phyloP scores from a whole-genome alignment of 257 asterid genomes.

The Cordia subcordata region DNA sequence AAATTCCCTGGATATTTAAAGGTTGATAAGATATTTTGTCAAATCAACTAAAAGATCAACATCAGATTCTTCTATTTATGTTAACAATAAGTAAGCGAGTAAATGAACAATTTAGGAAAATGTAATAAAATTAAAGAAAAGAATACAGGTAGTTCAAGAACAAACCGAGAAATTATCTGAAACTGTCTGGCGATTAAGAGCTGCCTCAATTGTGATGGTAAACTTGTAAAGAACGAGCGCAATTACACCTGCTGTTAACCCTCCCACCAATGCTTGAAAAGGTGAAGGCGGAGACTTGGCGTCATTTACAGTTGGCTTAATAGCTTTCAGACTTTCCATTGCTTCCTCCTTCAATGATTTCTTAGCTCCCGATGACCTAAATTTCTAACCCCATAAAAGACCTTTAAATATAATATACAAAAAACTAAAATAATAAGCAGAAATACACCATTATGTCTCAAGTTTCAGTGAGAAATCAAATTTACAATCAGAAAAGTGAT shows the following conservation, averaged over 20 bases:
- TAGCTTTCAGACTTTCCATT: conserved; percentile 57
- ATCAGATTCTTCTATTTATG: neutral
- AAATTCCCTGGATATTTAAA: too few species aligned
- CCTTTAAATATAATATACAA: conserved; percentile 6
- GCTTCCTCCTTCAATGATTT: conserved; percentile 73
- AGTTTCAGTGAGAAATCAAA: too few species aligned
- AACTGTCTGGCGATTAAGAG: conserved; percentile 69
- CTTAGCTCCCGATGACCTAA: conserved; percentile 66
- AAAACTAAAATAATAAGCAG: conserved; percentile 1
- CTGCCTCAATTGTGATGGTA: conserved; percentile 62
- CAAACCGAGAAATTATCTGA: conserved; percentile 74
- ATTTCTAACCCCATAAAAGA: conserved; percentile 39
- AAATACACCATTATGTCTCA: neutral
- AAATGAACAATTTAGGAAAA: neutral
- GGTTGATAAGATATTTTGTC: too few species aligned
- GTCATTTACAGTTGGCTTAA: conserved; percentile 43
- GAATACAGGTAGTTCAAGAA: conserved; percentile 10
- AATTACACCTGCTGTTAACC: conserved; percentile 65
- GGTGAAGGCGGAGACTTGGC: conserved; percentile 67
- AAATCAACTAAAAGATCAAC: neutral
- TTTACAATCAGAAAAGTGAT: too few species aligned
- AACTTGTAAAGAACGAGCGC: conserved; percentile 74
- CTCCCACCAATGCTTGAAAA: conserved; percentile 76
- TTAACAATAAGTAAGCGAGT: neutral
- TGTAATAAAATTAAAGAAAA: neutral